Evolutionary conservation across 2,329 filamentous ascomycete genomes (phyloP).

Genomic region (Alternaria consortialis): DNA sequence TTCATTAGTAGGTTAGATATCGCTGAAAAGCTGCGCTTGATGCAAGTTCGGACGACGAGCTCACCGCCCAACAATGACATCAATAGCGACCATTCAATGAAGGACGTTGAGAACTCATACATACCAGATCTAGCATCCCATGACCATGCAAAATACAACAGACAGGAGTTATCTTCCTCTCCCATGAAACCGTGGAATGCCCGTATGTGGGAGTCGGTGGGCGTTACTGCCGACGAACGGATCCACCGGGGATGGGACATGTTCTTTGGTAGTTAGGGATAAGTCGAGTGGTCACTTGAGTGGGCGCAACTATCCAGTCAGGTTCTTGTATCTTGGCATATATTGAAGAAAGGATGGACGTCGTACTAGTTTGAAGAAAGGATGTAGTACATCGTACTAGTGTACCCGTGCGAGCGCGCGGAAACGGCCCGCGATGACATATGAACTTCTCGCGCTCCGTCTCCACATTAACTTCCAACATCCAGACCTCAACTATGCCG

Average conservation of each 20-base stretch:
- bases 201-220: not conserved
- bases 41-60: no score
- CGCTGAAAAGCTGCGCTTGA: no score
- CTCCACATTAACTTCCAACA: not conserved
- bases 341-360: not conserved
- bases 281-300: not conserved
- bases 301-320: not conserved
- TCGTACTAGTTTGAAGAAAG: not conserved
- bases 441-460: not conserved
- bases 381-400: not conserved
- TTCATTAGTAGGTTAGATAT: no score
- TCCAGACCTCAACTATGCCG: constrained; percentile 5
- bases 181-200: not conserved
- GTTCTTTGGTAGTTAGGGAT: not conserved
- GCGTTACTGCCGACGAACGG: not conserved
- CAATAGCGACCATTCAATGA: no score
- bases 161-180: not conserved
- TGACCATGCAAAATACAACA: not conserved
- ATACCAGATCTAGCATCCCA: no score
- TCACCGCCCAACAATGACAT: no score
- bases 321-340: not conserved
- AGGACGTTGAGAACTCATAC: no score
- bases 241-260: no score
- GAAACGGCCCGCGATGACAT: not conserved
- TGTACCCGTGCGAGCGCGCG: not conserved